A percentile compares a stretch with the other conserved stretches of the same genome.
Evolutionary conservation across 352 stramenopile species (phyloP).

Genomic region (Saprolegnia parasitica): DNA sequence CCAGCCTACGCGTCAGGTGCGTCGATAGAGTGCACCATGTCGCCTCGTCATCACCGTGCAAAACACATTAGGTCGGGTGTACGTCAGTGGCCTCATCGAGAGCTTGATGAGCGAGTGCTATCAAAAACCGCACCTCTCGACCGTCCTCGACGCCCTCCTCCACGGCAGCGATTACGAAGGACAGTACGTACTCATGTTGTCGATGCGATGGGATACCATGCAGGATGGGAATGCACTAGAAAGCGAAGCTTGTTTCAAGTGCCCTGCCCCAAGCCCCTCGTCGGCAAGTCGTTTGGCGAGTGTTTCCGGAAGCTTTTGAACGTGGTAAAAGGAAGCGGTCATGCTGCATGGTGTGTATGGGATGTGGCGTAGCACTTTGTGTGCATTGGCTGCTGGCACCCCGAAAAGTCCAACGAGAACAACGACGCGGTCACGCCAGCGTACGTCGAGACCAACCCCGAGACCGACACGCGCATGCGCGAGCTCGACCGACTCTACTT

Average conservation of each 20-base stretch:
- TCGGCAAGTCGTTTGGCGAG: slow-evolving; percentile 47
- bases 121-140: slow-evolving; percentile 64
- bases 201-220: neutral
- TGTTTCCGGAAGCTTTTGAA: slow-evolving; percentile 75
- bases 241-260: slow-evolving; percentile 65
- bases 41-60: no score
- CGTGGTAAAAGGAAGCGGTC: slow-evolving; percentile 34
- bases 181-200: slow-evolving; percentile 40
- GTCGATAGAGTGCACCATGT: neutral
- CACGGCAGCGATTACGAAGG: slow-evolving; percentile 53
- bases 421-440: slow-evolving; percentile 47
- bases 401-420: slow-evolving; percentile 30
- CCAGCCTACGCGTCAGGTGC: slow-evolving; percentile 40
- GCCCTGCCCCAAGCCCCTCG: slow-evolving; percentile 43
- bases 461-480: slow-evolving; percentile 51
- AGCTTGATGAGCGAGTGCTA: slow-evolving; percentile 77
- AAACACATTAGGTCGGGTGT: slow-evolving; percentile 44
- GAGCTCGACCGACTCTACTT: slow-evolving; percentile 60
- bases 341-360: neutral
- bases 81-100: slow-evolving; percentile 68
- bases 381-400: slow-evolving; percentile 61
- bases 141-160: slow-evolving; percentile 60
- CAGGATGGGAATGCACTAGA: no score
- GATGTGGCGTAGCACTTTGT: slow-evolving; percentile 42
- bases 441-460: slow-evolving; percentile 62